Conservation (phyloP, 768 basidiomycete genomes). For the Mycena chlorophos region DNA sequence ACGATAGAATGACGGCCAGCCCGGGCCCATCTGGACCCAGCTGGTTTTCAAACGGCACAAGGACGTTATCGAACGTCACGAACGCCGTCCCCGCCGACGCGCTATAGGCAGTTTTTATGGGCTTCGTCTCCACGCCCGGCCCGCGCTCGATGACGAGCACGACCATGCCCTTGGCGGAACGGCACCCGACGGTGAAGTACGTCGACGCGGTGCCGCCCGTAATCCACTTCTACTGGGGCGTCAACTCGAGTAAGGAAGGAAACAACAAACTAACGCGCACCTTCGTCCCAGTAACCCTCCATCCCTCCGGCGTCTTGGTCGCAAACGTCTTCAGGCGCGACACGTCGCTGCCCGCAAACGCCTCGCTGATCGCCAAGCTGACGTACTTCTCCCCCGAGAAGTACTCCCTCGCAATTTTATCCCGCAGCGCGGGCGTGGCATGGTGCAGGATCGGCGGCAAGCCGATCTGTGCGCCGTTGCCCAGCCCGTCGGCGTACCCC, state of each 20-base stretch:
- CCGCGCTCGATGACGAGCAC: constrained; percentile 35
- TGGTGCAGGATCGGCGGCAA: constrained; percentile 83
- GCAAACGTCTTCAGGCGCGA: background rate
- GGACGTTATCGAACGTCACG: constrained; percentile 80
- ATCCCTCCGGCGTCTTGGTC: background rate
- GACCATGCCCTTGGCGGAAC: constrained; percentile 45
- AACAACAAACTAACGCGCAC: background rate
- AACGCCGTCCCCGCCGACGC: constrained; percentile 63
- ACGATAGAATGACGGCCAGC: constrained; percentile 35
- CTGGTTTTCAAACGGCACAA: constrained; percentile 85
- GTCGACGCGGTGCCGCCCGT: background rate
- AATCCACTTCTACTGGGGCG: background rate
- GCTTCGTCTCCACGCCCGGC: constrained; percentile 69
- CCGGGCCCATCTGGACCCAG: constrained; percentile 49
- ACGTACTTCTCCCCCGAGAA: background rate
- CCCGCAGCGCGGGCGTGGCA: background rate
- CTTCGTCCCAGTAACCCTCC: background rate
- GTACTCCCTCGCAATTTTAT: background rate
- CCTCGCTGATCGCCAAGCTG: background rate
- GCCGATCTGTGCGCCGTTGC: constrained; percentile 69
- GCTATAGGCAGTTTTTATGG: constrained; percentile 85
- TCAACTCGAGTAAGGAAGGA: background rate
- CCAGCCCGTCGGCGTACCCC: constrained; percentile 33
- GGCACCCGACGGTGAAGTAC: constrained; percentile 65
- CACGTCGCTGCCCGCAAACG: background rate